These are phyloP conservation scores for Kwoniella sp. DNA, from an alignment of 768 basidiomycete genomes.

Conservation along the genomic window DNA sequence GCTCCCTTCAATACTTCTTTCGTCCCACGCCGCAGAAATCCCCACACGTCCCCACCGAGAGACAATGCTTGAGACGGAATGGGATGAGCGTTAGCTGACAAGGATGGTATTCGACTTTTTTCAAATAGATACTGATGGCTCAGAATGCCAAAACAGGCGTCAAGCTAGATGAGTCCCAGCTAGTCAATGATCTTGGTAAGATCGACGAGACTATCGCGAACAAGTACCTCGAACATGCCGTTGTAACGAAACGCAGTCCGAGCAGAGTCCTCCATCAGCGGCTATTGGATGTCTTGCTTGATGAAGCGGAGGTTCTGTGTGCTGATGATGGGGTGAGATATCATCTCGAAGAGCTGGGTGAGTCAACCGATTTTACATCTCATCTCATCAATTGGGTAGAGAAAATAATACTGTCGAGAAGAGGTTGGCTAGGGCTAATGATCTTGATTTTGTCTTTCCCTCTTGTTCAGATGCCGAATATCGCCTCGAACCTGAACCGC, in stretches of 20 bases:
- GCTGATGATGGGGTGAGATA: slow-evolving; percentile 61
- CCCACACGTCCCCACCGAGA: too few species aligned
- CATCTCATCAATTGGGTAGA: background rate
- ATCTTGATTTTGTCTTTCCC: too few species aligned
- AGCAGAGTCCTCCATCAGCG: slow-evolving; percentile 68
- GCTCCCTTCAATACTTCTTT: background rate
- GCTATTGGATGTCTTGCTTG: slow-evolving; percentile 65
- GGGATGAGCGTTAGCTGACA: too few species aligned
- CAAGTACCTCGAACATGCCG: slow-evolving; percentile 77
- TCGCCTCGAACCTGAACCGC: slow-evolving; percentile 34
- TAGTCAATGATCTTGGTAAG: slow-evolving; percentile 64
- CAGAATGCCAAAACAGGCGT: slow-evolving; percentile 64
- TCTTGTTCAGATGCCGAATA: slow-evolving; percentile 50
- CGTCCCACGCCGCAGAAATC: background rate
- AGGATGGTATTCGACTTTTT: too few species aligned
- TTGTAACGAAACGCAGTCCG: slow-evolving; percentile 69
- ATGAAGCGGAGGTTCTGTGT: slow-evolving; percentile 34
- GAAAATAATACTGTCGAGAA: too few species aligned
- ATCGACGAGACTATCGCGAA: slow-evolving; percentile 66
- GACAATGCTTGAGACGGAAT: too few species aligned
- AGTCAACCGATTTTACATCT: slow-evolving; percentile 12
- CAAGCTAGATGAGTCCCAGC: slow-evolving; percentile 64
- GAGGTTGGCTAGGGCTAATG: too few species aligned
- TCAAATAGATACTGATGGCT: slow-evolving; percentile 64
- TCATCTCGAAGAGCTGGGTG: slow-evolving; percentile 54